phyloP scores from a whole-genome alignment of 2,329 filamentous ascomycete species.

The Fusarium agapanthi region DNA sequence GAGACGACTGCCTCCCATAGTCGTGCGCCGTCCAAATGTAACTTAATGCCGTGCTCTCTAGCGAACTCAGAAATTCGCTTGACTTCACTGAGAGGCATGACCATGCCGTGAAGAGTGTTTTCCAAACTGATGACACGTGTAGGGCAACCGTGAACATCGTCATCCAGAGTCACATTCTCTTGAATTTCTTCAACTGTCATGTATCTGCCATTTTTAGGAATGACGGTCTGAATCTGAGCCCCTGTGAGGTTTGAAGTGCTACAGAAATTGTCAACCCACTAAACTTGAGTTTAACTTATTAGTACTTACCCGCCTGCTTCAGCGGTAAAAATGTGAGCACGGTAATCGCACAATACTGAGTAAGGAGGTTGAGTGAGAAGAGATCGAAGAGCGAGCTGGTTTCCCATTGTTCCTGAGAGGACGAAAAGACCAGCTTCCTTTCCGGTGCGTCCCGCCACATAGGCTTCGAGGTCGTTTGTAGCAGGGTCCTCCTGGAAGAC shows the following conservation, averaged over 20 bases:
- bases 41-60: conserved; percentile 66
- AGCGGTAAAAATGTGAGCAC: conserved; percentile 78
- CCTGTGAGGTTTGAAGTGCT: conserved; percentile 77
- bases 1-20: conserved; percentile 83
- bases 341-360: conserved; percentile 79
- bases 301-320: conserved; percentile 66
- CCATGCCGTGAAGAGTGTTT: conserved; percentile 82
- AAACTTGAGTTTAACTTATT: accelerated
- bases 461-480: conserved; percentile 78
- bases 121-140: conserved; percentile 85
- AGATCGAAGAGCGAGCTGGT: conserved; percentile 83
- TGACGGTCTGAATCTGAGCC: conserved; percentile 72
- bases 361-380: conserved; percentile 84
- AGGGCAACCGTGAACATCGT: conserved; percentile 81
- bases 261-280: not conserved
- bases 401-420: conserved; percentile 92
- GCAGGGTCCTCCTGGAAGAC: conserved; percentile 83
- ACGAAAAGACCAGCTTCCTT: conserved; percentile 84
- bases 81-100: conserved; percentile 80
- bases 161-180: conserved; percentile 68
- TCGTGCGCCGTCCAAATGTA: conserved; percentile 83
- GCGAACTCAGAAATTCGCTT: conserved; percentile 76
- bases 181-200: conserved; percentile 81
- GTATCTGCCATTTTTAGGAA: conserved; percentile 75
- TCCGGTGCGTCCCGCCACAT: conserved; percentile 75